Evolutionary conservation across 2,329 filamentous ascomycete genomes (phyloP).

Genomic region (Colletotrichum sidae): DNA sequence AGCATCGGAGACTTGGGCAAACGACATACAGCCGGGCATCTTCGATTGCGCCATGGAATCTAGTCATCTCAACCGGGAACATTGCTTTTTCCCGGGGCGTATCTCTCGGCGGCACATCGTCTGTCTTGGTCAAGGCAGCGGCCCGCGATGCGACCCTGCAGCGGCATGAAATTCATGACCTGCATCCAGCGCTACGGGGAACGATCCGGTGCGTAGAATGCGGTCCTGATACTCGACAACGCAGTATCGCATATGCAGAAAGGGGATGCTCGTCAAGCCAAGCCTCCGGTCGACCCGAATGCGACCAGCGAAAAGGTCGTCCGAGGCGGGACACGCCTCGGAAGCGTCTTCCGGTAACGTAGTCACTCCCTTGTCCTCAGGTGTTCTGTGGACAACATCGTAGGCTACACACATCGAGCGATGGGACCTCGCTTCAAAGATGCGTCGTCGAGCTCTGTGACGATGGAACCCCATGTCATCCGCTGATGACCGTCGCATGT

Average conservation of each 20-base stretch:
- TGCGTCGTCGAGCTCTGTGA: not conserved
- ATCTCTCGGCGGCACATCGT: too few relatives aligned
- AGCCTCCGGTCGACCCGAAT: not conserved
- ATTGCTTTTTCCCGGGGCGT: not conserved
- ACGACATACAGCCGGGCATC: not conserved
- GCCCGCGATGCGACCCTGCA: slow-evolving; percentile 28
- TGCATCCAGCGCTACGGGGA: slow-evolving; percentile 5
- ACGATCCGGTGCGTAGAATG: slow-evolving; percentile 1
- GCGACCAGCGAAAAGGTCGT: too few relatives aligned
- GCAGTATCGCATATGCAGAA: slow-evolving; percentile 10
- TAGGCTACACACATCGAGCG: not conserved
- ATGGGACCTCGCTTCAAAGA: not conserved
- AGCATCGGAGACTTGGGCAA: not conserved
- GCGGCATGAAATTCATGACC: slow-evolving; percentile 1
- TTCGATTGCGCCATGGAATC: not conserved
- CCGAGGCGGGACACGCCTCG: too few relatives aligned
- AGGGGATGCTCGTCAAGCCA: not conserved
- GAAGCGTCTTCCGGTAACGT: too few relatives aligned
- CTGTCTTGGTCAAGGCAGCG: not conserved
- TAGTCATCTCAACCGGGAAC: not conserved
- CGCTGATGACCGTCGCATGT: too few relatives aligned
- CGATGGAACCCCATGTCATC: too few relatives aligned
- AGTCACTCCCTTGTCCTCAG: not conserved
- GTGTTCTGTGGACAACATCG: not conserved
- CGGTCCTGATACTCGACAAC: not conserved